Conservation (phyloP, 73 alveolate species). For the Urostyla sp. region DNA sequence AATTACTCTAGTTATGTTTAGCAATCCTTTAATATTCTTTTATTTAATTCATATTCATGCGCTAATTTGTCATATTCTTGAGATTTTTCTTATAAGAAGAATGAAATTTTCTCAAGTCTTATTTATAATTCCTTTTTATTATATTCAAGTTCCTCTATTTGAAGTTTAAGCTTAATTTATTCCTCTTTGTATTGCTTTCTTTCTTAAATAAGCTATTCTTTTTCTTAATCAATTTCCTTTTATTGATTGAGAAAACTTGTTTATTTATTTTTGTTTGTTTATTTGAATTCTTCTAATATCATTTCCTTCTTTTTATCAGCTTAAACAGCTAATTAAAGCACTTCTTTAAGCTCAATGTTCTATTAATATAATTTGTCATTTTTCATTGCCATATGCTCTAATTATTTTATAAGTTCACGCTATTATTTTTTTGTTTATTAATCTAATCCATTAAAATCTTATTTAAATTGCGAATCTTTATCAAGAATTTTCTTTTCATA, state of each 20-base stretch:
- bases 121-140: conserved; percentile 34
- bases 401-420: neutral
- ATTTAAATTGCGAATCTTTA: conserved; percentile 30
- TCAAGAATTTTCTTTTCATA: conserved; percentile 19
- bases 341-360: conserved; percentile 60
- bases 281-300: conserved; percentile 63
- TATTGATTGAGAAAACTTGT: conserved; percentile 49
- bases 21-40: conserved; percentile 17
- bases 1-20: conserved; percentile 45
- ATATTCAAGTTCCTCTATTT: conserved; percentile 56
- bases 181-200: conserved; percentile 49
- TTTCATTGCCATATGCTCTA: conserved; percentile 3
- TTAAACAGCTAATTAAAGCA: conserved; percentile 59
- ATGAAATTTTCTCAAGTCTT: conserved; percentile 21
- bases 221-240: conserved; percentile 38
- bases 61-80: conserved; percentile 47
- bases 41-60: conserved; percentile 25
- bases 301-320: conserved; percentile 58
- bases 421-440: neutral
- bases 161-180: neutral
- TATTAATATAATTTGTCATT: neutral
- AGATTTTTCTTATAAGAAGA: conserved; percentile 45
- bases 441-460: conserved; percentile 8
- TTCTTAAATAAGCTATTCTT: conserved; percentile 4
- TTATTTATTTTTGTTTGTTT: neutral